Percentiles rank a stretch among this genome's conserved stretches.
These are phyloP conservation scores for Linum usitatissimum DNA, from an alignment of 345 rosid genomes.

Conservation along the genomic window DNA sequence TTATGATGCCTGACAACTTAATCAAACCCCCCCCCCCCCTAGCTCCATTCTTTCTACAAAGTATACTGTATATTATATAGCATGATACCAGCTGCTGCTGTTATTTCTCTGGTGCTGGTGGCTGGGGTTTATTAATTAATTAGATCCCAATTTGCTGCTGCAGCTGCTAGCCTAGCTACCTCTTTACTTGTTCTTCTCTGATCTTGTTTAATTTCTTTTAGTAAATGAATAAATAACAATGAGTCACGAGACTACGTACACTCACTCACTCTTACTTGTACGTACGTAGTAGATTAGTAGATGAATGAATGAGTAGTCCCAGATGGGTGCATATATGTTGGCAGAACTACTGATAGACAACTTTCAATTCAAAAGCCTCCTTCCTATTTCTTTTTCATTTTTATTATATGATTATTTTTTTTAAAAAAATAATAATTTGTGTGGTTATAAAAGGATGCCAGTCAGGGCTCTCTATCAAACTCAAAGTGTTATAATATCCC, in stretches of 20 bases:
- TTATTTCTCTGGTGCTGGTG: too few species aligned
- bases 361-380: constrained; percentile 44
- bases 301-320: constrained; percentile 21
- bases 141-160: constrained; percentile 15
- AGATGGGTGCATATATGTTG: constrained; percentile 32
- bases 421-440: too few species aligned
- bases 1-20: background rate
- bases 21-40: constrained; percentile 16
- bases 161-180: constrained; percentile 2
- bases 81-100: too few species aligned
- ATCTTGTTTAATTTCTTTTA: too few species aligned
- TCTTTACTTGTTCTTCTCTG: constrained; percentile 18
- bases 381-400: constrained; percentile 49
- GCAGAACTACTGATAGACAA: constrained; percentile 86
- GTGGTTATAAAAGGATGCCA: too few species aligned
- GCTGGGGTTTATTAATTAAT: too few species aligned
- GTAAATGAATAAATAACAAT: constrained; percentile 10
- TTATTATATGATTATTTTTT: constrained; percentile 13
- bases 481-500: constrained; percentile 46
- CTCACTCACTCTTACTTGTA: constrained; percentile 29
- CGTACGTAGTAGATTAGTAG: constrained; percentile 15
- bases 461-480: constrained; percentile 37
- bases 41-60: background rate
- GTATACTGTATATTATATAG: constrained; percentile 1
- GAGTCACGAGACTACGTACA: constrained; percentile 59